Evolutionary conservation across 108 stramenopile genomes (phyloP).

Genomic region (Asterionellopsis glacialis): DNA sequence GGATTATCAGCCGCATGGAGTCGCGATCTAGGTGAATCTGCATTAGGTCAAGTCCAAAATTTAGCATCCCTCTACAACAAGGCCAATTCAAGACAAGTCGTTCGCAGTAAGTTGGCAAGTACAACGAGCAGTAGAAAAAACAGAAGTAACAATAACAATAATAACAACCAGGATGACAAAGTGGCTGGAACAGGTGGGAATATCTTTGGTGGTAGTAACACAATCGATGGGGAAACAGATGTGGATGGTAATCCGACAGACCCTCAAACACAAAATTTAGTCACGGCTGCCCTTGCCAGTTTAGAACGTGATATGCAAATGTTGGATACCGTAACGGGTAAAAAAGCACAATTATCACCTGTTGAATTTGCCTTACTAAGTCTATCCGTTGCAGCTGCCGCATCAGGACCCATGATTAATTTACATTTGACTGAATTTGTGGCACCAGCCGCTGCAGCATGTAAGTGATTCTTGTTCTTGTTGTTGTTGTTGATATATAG

Average conservation of each 20-base stretch:
- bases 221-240: too few relatives aligned
- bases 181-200: too few relatives aligned
- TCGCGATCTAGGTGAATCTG: constrained; percentile 13
- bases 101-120: too few relatives aligned
- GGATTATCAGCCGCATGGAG: too few relatives aligned
- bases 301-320: constrained; percentile 54
- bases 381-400: constrained; percentile 50
- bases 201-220: too few relatives aligned
- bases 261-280: constrained; percentile 15
- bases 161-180: too few relatives aligned
- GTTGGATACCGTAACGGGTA: constrained; percentile 53
- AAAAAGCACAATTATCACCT: constrained; percentile 55
- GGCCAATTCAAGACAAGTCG: too few relatives aligned
- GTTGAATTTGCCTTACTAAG: constrained; percentile 58
- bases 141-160: too few relatives aligned
- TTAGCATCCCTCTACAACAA: constrained; percentile 6
- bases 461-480: constrained; percentile 60
- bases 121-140: too few relatives aligned
- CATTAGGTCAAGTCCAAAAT: constrained; percentile 28
- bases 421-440: constrained; percentile 30
- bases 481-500: constrained; percentile 46
- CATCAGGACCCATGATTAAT: constrained; percentile 38
- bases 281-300: constrained; percentile 35
- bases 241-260: too few relatives aligned
- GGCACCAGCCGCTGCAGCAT: constrained; percentile 10